These are phyloP conservation scores for Debaryomyces sp. DNA, from an alignment of 1,139 yeast species.

Conservation along the genomic window DNA sequence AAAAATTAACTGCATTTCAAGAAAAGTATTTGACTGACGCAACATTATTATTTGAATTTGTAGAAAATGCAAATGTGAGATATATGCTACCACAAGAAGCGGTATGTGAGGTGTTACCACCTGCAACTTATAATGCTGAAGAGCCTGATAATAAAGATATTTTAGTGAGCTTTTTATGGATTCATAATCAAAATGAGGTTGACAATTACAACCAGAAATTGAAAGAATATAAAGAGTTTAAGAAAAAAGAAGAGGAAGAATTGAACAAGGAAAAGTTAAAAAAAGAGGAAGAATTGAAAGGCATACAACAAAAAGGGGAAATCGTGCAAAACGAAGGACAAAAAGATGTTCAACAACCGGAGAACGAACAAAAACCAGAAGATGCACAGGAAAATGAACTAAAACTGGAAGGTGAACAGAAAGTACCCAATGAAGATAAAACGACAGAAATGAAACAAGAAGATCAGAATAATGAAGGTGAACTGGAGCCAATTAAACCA, in stretches of 20 bases:
- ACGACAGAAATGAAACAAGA: conserved; percentile 15
- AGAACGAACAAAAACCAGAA: not conserved
- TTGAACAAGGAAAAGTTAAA: conserved; percentile 28
- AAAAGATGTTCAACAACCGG: conserved; percentile 13
- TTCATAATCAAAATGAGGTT: conserved; percentile 56
- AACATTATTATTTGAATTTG: conserved; percentile 80
- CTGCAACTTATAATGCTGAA: conserved; percentile 28
- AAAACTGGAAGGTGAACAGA: conserved; percentile 14
- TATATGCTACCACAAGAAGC: conserved; percentile 76
- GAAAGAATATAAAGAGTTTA: conserved; percentile 31
- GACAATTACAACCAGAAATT: conserved; percentile 48
- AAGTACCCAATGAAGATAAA: conserved; percentile 19
- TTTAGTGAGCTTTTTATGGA: conserved; percentile 64
- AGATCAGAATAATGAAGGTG: conserved; percentile 10
- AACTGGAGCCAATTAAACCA: conserved; percentile 12
- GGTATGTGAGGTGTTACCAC: conserved; percentile 61
- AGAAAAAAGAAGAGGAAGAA: conserved; percentile 26
- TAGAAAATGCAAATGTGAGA: conserved; percentile 76
- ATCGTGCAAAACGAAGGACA: conserved; percentile 13
- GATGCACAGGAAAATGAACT: not conserved
- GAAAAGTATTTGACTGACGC: conserved; percentile 70
- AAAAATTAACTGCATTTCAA: conserved; percentile 72
- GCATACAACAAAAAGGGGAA: conserved; percentile 15
- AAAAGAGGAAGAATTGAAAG: conserved; percentile 11
- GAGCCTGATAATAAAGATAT: conserved; percentile 47